A percentile compares a stretch with the other conserved stretches of the same genome.
Evolutionary conservation across 2,329 filamentous ascomycete species (phyloP).

Genomic region (Microcyclospora tardicrescens): DNA sequence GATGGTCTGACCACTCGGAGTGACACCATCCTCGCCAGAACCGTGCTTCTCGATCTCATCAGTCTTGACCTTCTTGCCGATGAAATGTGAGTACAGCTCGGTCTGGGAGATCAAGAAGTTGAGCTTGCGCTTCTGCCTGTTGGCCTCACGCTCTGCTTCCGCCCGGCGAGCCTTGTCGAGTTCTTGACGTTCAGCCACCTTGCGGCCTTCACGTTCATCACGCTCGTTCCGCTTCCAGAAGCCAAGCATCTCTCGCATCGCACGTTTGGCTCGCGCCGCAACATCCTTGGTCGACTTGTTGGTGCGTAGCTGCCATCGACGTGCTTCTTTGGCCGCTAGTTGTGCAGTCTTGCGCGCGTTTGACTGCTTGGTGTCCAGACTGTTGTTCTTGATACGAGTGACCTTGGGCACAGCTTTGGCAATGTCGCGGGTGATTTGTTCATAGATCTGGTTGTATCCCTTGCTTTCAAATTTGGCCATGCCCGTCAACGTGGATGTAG

Average conservation of each 20-base stretch:
- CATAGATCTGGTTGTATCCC: conserved; percentile 91
- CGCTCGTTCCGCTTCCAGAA: conserved; percentile 99
- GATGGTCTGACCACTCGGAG: conserved; percentile 39
- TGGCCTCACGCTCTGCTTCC: conserved; percentile 93
- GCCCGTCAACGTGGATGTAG: conserved; percentile 19
- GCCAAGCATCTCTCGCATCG: conserved; percentile 98
- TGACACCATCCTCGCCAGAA: conserved; percentile 58
- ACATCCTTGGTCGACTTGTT: conserved; percentile 99
- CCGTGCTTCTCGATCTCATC: conserved; percentile 86
- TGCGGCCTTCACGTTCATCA: conserved; percentile 86
- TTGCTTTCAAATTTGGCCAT: conserved; percentile 25
- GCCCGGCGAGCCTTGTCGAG: conserved; percentile 93
- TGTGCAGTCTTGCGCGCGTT: conserved; percentile 97
- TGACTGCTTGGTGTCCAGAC: conserved; percentile 75
- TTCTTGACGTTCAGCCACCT: conserved; percentile 89
- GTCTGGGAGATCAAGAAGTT: conserved; percentile 99
- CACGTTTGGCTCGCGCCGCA: conserved; percentile 89
- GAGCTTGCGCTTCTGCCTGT: conserved; percentile 93
- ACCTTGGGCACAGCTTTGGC: conserved; percentile 89
- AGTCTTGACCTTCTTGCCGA: conserved; percentile 98
- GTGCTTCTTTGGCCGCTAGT: conserved; percentile 89
- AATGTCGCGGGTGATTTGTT: conserved; percentile 93
- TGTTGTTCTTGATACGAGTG: conserved; percentile 74
- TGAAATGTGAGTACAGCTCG: conserved; percentile 97
- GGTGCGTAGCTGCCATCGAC: conserved; percentile 90